A percentile compares a stretch with the other conserved stretches of the same genome.
phyloP scores from a whole-genome alignment of 139 green algal species.

The Chlorella sp. region DNA sequence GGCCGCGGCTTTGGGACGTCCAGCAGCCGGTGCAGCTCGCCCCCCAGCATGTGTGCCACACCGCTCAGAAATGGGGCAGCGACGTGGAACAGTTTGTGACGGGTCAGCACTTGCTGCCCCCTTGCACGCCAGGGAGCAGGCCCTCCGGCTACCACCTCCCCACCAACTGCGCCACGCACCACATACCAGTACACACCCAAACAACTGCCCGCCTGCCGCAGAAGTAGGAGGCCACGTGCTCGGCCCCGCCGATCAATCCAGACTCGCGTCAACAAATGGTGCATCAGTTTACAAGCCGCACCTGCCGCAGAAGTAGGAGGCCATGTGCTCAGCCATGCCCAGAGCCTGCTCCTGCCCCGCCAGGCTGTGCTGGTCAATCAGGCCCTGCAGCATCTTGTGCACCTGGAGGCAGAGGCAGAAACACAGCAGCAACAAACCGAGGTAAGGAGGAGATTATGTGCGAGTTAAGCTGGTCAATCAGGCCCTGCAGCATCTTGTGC shows the following conservation, averaged over 20 bases:
- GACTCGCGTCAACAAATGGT: background rate
- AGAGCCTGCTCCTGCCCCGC: conserved; percentile 47
- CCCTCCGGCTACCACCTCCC: no score
- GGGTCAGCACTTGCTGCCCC: no score
- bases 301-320: conserved; percentile 51
- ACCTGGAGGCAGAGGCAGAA: conserved; percentile 55
- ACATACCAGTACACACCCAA: no score
- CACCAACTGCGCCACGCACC: no score
- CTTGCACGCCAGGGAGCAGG: no score
- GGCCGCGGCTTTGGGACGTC: no score
- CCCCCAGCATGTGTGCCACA: no score
- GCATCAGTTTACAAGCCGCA: background rate
- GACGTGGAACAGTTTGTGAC: no score
- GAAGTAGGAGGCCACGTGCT: background rate
- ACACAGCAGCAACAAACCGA: no score
- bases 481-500: conserved; percentile 76
- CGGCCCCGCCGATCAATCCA: background rate
- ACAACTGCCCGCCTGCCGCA: background rate
- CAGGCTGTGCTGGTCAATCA: conserved; percentile 66
- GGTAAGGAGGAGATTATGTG: no score
- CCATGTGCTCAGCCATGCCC: conserved; percentile 41
- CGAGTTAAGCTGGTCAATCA: conserved; percentile 72
- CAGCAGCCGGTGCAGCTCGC: no score
- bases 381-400: conserved; percentile 76
- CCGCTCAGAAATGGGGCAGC: no score